phyloP scores from a whole-genome alignment of 106 monocot species.

The Amphibolis antarctica region DNA sequence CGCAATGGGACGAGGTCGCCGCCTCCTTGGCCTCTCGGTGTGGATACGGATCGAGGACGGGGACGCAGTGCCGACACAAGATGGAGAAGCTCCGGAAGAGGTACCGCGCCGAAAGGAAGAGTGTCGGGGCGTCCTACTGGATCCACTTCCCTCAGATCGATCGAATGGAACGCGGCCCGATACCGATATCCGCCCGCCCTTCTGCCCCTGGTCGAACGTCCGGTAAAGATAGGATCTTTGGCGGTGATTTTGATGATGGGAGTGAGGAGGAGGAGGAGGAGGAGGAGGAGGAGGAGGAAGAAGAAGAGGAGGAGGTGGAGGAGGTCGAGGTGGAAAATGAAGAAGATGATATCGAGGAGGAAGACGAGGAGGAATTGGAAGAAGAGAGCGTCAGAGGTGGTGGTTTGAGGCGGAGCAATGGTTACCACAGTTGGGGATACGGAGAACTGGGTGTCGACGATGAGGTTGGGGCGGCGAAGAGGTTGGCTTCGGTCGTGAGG shows the following conservation, averaged over 20 bases:
- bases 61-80: conserved; percentile 27
- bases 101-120: conserved; percentile 10
- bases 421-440: background rate
- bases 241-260: background rate
- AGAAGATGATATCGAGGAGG: too few species aligned
- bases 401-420: background rate
- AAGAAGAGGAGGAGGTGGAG: too few species aligned
- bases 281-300: background rate
- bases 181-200: conserved; percentile 11
- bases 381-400: background rate
- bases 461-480: background rate
- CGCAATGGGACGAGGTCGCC: conserved; percentile 22
- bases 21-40: conserved; percentile 7
- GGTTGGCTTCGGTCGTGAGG: conserved; percentile 34
- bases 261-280: background rate
- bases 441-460: background rate
- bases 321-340: too few species aligned
- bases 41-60: conserved; percentile 4
- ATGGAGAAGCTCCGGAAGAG: conserved; percentile 17
- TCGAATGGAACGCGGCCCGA: conserved; percentile 10
- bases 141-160: conserved; percentile 13
- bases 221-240: background rate
- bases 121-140: conserved; percentile 4
- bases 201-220: background rate
- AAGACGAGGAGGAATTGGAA: background rate